Base-by-base conservation (phyloP, 371 early-diverging fungal species). In the Mucor irregularis region DNA sequence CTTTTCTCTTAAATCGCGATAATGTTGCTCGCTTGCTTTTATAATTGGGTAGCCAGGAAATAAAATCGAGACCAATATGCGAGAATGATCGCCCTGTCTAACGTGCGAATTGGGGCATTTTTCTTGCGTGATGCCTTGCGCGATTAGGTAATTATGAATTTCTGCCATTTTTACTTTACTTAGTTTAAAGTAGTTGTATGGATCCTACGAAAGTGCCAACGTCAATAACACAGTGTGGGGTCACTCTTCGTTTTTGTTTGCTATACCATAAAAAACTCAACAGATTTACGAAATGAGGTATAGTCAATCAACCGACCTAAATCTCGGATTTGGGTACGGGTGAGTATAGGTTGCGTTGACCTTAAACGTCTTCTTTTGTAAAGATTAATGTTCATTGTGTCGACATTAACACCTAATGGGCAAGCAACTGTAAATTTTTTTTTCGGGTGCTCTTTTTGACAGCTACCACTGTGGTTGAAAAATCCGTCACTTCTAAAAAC, bases 21-120 rank as follows among this genome's bases (percentile, higher is more conserved):
- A 66, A 40, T 66, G 49, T 1, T 57, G 50, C 17, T 71, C 71
- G 24, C 62, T 66, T 14, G 67, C 68, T 42, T 58, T 63, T 5
- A 58, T 61, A 21, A 64, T 40, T 3, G 71, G 59, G 34, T 71
- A 71, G 4, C 71, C 71, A 21, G 71, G 71, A 43, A 61, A 71
- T 4, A 71, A 37, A 6, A 71, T 63, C 1, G 56, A 54, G 11
- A 71, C 58, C 45, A 71, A 37, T 14, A 64, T 2, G 33, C 71
- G 34, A 24, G 64, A 55, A 55, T 64, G 67, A 31, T 63, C 64
- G 2, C 39, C 40, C 25, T 57, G 62, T 31, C 47, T 24, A 25
- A 63, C 49, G 33, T 60, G 53, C 1, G 54, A 33, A 25, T 28
- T 53, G 10, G 71, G 67, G 14, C 61, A 53, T 47, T 49, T 56